phyloP scores from a whole-genome alignment of 345 rosid genomes.

The Citrus medica region DNA sequence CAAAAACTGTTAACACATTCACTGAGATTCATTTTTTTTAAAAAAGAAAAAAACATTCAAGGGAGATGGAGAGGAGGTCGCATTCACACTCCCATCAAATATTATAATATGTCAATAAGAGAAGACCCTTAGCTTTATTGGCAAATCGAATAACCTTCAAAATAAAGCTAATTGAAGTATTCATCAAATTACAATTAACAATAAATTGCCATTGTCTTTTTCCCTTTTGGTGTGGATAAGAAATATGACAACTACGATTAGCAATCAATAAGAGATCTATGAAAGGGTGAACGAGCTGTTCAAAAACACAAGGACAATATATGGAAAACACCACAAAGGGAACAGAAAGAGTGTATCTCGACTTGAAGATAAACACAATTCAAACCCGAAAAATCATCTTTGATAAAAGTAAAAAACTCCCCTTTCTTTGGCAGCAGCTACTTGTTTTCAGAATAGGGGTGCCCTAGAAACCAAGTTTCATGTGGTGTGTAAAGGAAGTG shows the following conservation, averaged over 20 bases:
- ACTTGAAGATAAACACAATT: background rate
- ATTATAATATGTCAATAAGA: background rate
- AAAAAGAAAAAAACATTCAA: no score
- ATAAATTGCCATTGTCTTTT: background rate
- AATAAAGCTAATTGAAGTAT: background rate
- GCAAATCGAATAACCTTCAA: background rate
- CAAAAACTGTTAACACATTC: background rate
- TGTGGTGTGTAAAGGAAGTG: background rate
- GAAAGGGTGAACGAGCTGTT: background rate
- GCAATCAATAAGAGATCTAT: background rate
- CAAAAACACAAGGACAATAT: background rate
- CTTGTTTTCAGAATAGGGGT: background rate
- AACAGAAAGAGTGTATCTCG: background rate
- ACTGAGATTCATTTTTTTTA: background rate
- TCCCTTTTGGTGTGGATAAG: no score
- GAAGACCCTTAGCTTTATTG: background rate
- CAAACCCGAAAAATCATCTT: background rate
- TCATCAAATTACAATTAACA: background rate
- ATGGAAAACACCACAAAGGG: background rate
- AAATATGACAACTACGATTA: background rate
- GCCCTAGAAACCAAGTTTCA: background rate
- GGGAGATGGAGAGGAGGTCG: background rate
- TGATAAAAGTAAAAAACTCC: background rate
- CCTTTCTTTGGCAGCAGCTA: background rate
- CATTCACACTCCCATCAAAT: background rate